Conservation (phyloP, 768 basidiomycete species). For the Cantharellus anzutake region DNA sequence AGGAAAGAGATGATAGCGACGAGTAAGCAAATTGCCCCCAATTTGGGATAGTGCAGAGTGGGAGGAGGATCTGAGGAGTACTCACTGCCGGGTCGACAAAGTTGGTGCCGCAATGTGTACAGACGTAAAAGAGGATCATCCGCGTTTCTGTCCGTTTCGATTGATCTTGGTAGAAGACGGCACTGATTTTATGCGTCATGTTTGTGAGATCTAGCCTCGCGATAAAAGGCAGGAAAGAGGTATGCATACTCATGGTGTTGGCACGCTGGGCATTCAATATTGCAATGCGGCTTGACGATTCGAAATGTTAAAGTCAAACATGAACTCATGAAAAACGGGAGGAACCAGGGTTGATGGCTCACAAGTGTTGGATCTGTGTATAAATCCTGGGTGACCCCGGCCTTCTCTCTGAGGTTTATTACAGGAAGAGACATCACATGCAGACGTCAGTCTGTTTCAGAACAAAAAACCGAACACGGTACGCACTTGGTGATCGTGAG, state of each 20-base stretch:
- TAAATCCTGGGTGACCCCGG: slow-evolving; percentile 77
- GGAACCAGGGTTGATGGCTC: slow-evolving; percentile 14
- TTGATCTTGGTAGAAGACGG: slow-evolving; percentile 92
- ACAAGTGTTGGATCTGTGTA: slow-evolving; percentile 82
- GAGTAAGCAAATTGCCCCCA: too few species aligned
- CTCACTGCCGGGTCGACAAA: background rate
- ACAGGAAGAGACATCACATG: background rate
- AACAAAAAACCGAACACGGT: background rate
- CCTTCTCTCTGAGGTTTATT: slow-evolving; percentile 50
- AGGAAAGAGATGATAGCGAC: too few species aligned
- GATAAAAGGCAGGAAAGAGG: background rate
- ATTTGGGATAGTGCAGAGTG: too few species aligned
- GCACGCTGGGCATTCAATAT: slow-evolving; percentile 68
- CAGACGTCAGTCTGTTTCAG: too few species aligned
- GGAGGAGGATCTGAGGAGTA: too few species aligned
- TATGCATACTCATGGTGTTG: slow-evolving; percentile 60
- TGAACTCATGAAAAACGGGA: background rate
- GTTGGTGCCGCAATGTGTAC: background rate
- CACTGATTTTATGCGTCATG: slow-evolving; percentile 25
- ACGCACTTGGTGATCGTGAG: slow-evolving; percentile 79
- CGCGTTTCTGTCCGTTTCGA: slow-evolving; percentile 90
- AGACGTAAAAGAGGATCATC: slow-evolving; percentile 75
- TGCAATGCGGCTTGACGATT: slow-evolving; percentile 48
- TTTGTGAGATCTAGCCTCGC: background rate
- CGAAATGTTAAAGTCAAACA: background rate